phyloP scores from a whole-genome alignment of 768 basidiomycete genomes.

The Psilocybe tampanensis region DNA sequence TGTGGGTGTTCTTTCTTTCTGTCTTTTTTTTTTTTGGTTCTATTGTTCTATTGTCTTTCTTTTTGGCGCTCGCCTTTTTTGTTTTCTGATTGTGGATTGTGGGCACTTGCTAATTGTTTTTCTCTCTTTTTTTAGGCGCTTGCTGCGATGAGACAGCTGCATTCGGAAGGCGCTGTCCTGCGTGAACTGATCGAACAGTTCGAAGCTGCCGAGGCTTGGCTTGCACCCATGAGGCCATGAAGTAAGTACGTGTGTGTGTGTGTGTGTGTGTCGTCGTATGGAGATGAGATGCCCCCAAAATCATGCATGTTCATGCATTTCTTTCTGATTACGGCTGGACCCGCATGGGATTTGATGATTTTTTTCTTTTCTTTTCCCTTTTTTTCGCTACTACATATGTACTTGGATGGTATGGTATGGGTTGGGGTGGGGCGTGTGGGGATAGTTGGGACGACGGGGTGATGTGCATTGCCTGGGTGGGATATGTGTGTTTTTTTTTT shows the following conservation, averaged over 20 bases:
- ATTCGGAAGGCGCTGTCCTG: constrained; percentile 78
- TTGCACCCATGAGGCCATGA: constrained; percentile 89
- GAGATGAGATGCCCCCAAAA: too few relatives aligned
- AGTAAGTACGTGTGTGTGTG: too few relatives aligned
- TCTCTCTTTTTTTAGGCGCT: constrained; percentile 57
- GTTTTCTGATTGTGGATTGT: constrained; percentile 1
- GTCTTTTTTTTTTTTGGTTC: constrained; percentile 6
- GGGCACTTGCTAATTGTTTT: constrained; percentile 9
- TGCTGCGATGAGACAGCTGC: constrained; percentile 87
- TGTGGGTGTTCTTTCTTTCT: constrained; percentile 50
- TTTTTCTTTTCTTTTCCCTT: background rate
- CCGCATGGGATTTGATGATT: constrained; percentile 2
- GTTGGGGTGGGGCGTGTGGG: constrained; percentile 5
- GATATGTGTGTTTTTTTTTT: constrained; percentile 1
- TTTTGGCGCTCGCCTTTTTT: background rate
- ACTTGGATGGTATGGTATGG: constrained; percentile 3
- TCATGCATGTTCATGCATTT: too few relatives aligned
- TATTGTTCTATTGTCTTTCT: background rate
- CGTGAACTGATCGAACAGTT: constrained; percentile 93
- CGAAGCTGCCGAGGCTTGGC: constrained; percentile 93
- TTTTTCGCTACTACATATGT: background rate
- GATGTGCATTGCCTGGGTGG: too few relatives aligned
- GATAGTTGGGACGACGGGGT: too few relatives aligned
- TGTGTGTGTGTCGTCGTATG: too few relatives aligned
- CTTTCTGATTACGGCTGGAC: background rate